phyloP scores from a whole-genome alignment of 2,329 filamentous ascomycete species.

The Cryphonectria naterciae region DNA sequence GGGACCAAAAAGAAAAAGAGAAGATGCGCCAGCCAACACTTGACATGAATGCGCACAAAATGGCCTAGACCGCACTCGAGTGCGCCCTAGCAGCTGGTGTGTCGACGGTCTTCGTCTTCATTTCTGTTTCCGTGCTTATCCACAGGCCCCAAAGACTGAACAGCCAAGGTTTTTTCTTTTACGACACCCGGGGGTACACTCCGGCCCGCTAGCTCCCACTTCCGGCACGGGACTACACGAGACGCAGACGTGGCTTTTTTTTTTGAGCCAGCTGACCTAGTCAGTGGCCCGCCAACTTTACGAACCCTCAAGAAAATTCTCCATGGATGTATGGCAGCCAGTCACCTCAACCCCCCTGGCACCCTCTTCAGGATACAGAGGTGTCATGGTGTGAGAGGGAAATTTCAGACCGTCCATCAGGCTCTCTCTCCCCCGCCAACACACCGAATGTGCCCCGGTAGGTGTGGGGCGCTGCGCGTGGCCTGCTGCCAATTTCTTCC shows the following conservation, averaged over 20 bases:
- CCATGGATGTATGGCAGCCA: too few relatives aligned
- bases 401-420: neutral
- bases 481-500: constrained; percentile 4
- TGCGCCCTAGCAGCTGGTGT: neutral
- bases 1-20: neutral
- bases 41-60: neutral
- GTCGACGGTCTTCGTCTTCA: neutral
- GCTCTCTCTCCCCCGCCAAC: neutral
- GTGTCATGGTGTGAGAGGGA: neutral
- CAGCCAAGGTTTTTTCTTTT: neutral
- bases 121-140: neutral
- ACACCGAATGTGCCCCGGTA: constrained; percentile 12
- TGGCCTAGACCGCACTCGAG: neutral
- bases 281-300: neutral
- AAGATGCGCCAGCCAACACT: neutral
- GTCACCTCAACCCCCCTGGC: neutral
- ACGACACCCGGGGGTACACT: constrained; percentile 3
- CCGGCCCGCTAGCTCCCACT: constrained; percentile 5
- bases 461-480: neutral
- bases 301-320: neutral
- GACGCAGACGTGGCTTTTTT: constrained; percentile 3
- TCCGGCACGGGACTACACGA: constrained; percentile 6
- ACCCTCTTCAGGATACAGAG: neutral
- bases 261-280: neutral
- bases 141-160: neutral